Conservation (phyloP, 305 asterid genomes). For the Solanum hybrid region DNA sequence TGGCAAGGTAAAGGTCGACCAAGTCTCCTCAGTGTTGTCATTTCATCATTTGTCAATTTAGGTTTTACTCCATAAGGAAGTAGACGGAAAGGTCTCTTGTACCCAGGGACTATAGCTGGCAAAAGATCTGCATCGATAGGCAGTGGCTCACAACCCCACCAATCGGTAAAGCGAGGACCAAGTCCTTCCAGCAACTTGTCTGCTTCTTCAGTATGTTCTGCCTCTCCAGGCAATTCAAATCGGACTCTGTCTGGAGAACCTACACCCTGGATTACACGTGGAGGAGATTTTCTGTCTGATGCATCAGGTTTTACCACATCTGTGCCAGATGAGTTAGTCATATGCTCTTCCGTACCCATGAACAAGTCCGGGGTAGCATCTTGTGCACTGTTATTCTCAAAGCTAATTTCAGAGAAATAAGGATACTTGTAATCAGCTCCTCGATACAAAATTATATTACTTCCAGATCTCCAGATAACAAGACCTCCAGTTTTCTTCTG, state of each 20-base stretch:
- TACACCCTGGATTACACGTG: conserved; percentile 63
- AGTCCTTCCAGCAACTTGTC: conserved; percentile 74
- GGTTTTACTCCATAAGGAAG: conserved; percentile 90
- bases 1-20: conserved; percentile 90
- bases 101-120: conserved; percentile 82
- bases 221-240: conserved; percentile 94
- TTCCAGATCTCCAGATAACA: conserved; percentile 97
- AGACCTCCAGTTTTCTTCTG: conserved; percentile 96
- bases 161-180: conserved; percentile 89
- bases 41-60: conserved; percentile 83
- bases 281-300: conserved; percentile 19
- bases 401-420: conserved; percentile 42
- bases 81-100: conserved; percentile 75
- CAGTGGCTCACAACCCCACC: conserved; percentile 94
- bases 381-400: conserved; percentile 19
- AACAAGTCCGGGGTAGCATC: conserved; percentile 30
- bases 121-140: conserved; percentile 95
- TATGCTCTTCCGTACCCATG: conserved; percentile 22
- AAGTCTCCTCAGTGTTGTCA: conserved; percentile 78
- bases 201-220: conserved; percentile 71
- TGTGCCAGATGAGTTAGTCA: conserved; percentile 17
- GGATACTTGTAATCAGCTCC: conserved; percentile 87
- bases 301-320: conserved; percentile 19
- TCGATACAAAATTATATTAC: conserved; percentile 74
- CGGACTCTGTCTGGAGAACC: conserved; percentile 80